Evolutionary conservation across 257 asterid genomes (phyloP).

Genomic region (Gynochthodes officinalis): DNA sequence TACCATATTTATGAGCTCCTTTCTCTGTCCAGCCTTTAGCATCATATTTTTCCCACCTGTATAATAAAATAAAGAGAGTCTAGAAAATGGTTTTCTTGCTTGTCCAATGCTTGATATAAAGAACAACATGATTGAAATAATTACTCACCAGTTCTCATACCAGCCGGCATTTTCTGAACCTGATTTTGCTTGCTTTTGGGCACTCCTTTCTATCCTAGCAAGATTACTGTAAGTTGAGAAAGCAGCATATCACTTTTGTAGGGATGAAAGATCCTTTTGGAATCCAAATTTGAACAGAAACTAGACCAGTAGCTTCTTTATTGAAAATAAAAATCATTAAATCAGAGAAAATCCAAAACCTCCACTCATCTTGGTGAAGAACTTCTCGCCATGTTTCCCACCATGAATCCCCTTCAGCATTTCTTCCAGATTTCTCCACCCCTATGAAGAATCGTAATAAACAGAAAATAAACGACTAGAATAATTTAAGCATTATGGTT

Average conservation of each 20-base stretch:
- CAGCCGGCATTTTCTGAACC: constrained; percentile 95
- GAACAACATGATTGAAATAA: not conserved
- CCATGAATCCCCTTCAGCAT: constrained; percentile 97
- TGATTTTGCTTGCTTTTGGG: constrained; percentile 98
- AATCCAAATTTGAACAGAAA: not conserved
- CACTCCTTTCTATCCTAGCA: constrained; percentile 97
- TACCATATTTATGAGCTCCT: constrained; percentile 96
- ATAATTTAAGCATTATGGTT: not conserved
- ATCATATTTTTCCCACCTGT: constrained; percentile 99
- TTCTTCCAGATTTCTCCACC: constrained; percentile 96
- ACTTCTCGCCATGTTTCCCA: constrained; percentile 99
- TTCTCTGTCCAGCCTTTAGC: constrained; percentile 99
- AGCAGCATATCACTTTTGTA: not conserved
- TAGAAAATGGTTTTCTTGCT: not conserved
- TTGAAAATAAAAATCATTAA: not conserved
- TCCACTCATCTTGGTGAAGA: constrained; percentile 98
- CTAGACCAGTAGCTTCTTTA: not conserved
- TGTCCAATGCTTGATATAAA: not conserved
- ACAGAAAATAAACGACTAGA: constrained; percentile 23
- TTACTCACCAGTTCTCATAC: constrained; percentile 94
- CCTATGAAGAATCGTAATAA: constrained; percentile 37
- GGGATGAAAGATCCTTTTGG: not conserved
- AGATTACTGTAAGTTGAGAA: constrained; percentile 68
- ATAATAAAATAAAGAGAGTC: not conserved
- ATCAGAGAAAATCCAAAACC: constrained; percentile 39